Percentiles rank a stretch among this genome's conserved stretches.
phyloP scores from a whole-genome alignment of 1,139 yeast species.

The Keqinozyma sinolaborantium region DNA sequence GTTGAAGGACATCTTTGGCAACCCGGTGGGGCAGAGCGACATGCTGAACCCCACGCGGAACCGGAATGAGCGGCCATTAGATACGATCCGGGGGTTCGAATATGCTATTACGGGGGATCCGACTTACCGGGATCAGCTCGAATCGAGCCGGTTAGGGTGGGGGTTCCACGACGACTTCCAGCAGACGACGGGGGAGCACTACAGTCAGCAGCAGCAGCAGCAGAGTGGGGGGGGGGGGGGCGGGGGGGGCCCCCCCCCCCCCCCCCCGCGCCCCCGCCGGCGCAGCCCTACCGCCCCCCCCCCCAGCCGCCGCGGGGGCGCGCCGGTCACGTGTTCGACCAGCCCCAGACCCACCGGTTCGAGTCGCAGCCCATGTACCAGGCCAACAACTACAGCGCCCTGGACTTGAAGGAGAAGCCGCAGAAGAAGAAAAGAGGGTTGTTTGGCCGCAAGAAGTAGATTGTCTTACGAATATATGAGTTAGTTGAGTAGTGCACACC shows the following conservation, averaged over 20 bases:
- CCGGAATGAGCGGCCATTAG: constrained; percentile 92
- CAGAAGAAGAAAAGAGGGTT: constrained; percentile 54
- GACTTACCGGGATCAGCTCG: constrained; percentile 73
- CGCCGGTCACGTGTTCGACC: too few relatives aligned
- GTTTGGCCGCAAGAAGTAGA: constrained; percentile 60
- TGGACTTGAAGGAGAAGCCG: constrained; percentile 34
- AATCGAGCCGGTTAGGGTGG: constrained; percentile 77
- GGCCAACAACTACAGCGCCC: constrained; percentile 49
- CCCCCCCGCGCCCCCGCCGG: too few relatives aligned
- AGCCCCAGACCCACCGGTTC: too few relatives aligned
- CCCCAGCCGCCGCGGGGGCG: too few relatives aligned
- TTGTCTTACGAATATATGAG: too few relatives aligned
- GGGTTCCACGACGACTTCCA: constrained; percentile 53
- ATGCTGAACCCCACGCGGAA: constrained; percentile 88
- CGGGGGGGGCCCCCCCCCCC: too few relatives aligned
- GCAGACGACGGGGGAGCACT: too few relatives aligned
- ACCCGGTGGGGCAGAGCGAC: constrained; percentile 70
- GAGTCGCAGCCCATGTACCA: constrained; percentile 66
- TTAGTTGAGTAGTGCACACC: too few relatives aligned
- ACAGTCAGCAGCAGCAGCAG: too few relatives aligned
- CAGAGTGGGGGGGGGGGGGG: too few relatives aligned
- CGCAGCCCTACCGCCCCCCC: too few relatives aligned
- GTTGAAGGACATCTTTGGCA: constrained; percentile 81
- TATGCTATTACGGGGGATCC: constrained; percentile 89
- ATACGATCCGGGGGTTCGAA: constrained; percentile 89